These are phyloP conservation scores for barley (Hordeum vulgare) DNA, from an alignment of 176 grass and related monocot genomes.

Conservation along the genomic window DNA sequence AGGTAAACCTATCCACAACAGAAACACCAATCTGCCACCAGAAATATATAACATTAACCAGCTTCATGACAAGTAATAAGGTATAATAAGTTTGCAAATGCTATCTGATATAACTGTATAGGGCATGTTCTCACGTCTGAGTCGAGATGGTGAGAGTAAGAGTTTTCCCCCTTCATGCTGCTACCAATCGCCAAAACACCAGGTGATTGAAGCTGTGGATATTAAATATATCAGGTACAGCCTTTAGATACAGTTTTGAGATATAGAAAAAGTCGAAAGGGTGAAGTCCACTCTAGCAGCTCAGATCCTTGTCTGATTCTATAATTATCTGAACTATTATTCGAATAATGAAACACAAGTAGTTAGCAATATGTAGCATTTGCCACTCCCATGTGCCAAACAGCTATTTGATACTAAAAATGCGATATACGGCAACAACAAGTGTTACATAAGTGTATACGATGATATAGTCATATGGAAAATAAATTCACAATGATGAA, in stretches of 20 bases:
- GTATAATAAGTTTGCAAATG: background rate
- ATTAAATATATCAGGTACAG: slow-evolving; percentile 13
- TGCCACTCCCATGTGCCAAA: background rate
- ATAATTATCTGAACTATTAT: background rate
- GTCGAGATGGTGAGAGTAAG: slow-evolving; percentile 98
- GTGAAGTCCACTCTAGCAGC: background rate
- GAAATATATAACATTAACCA: slow-evolving; percentile 16
- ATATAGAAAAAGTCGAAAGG: background rate
- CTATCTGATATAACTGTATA: background rate
- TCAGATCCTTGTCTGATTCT: background rate
- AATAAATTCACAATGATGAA: background rate
- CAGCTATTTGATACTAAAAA: background rate
- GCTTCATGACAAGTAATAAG: background rate
- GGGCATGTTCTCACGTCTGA: slow-evolving; percentile 70
- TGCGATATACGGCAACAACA: background rate
- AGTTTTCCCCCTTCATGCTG: slow-evolving; percentile 99
- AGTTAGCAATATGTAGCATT: background rate
- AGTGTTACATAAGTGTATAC: background rate
- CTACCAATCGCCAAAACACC: slow-evolving; percentile 91
- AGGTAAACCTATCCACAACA: slow-evolving; percentile 98
- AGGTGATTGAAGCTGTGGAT: slow-evolving; percentile 87
- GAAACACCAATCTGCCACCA: slow-evolving; percentile 87
- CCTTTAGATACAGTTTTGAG: background rate
- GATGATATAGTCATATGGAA: background rate
- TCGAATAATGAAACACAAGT: background rate